Evolutionary conservation across 305 asterid genomes (phyloP), one percentile per base, ranked within the genome.

Genomic region (Lippia alba): DNA sequence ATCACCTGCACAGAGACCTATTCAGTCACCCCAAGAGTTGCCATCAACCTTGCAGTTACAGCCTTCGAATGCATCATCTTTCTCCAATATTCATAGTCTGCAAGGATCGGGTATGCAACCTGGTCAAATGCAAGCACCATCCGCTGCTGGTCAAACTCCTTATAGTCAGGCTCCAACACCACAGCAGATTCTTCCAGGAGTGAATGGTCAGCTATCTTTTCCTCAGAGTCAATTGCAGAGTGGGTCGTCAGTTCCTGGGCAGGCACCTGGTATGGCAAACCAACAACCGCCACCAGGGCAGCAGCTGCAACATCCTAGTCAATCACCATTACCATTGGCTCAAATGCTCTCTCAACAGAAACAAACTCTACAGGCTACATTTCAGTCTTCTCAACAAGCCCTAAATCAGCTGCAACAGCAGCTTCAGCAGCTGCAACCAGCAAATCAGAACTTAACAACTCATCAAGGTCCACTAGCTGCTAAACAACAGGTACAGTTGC

Each of bases 321-420:
- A 77, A 61, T 78, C 97, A 34, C 91, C 91, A 61, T 94, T 96
- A 36, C 96, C 81, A 69, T 76, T 91, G 86, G 99, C 97, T 66
- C 99, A 89, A 80, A 83, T 88, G 96, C 81, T 94, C 78, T 85
- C 96, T n/a, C 97, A 94, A 76, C 99, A 94, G 83, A 94, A 87
- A 70, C 97, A 91, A 77, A 85, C 84, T 72, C 87, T 94, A 54
- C 97, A 94, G 85, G 99, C 97, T 56, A 89, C 96, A 49, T 88
- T 87, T 72, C 97, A 94, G 70, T 89, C 97, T 32, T 94, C 97
- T 6, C 96, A 87, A 72, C 95, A 88, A 79, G 82, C 97, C 46
- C 79, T 94, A 56, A 84, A 90, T 79, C 96, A 94, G 86, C 88
- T 94, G 74, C 99, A 94, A 79, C 97, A 91, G 79, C 99, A 94